A percentile compares a stretch with the other conserved stretches of the same genome.
phyloP scores from a whole-genome alignment of 768 basidiomycete species.

The Clitopilus passeckerianus region DNA sequence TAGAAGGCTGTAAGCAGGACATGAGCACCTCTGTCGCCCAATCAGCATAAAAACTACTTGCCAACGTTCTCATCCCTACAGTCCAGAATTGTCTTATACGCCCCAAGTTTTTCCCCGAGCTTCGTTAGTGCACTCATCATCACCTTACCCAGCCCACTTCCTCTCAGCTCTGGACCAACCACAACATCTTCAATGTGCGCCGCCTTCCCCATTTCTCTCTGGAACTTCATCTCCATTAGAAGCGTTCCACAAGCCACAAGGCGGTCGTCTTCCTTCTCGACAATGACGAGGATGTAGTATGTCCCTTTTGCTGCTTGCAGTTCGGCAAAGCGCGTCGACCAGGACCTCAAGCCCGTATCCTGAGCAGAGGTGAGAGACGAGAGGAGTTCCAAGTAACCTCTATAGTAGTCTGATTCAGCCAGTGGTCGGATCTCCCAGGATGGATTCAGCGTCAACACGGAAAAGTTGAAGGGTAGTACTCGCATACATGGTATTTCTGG shows the following conservation, averaged over 20 bases:
- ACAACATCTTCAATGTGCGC: slow-evolving; percentile 1
- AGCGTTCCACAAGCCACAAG: not conserved
- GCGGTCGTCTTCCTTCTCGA: not conserved
- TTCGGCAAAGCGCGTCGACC: not conserved
- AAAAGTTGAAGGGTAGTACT: not conserved
- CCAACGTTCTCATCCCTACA: slow-evolving; percentile 1
- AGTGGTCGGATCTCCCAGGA: slow-evolving; percentile 3
- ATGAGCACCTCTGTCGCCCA: not conserved
- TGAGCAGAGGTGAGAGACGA: not conserved
- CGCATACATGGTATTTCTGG: not conserved
- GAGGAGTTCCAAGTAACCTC: not conserved
- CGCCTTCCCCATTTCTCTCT: not conserved
- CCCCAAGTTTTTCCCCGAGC: not conserved
- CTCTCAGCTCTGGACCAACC: not conserved
- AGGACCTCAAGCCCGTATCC: not conserved
- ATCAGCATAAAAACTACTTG: not conserved
- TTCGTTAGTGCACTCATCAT: not conserved
- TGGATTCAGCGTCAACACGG: too few species aligned
- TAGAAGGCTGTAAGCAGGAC: not conserved
- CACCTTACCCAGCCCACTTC: not conserved
- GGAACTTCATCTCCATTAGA: slow-evolving; percentile 1
- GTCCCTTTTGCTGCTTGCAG: not conserved
- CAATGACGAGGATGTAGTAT: not conserved
- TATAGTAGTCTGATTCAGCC: not conserved
- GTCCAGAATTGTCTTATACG: not conserved